Conservation (phyloP, 129 eudicot species). For the Helichrysum umbraculigerum region DNA sequence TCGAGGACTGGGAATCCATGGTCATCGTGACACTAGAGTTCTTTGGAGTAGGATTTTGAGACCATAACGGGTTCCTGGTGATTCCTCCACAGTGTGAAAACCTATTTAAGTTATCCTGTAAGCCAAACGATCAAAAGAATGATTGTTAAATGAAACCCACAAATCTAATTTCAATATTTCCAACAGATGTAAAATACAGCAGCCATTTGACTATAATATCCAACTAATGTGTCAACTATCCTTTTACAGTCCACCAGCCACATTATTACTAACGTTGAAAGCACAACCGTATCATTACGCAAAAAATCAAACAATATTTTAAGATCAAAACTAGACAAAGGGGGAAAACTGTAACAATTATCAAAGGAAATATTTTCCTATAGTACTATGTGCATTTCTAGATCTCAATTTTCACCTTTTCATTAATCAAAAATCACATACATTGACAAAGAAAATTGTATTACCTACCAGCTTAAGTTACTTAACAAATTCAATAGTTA, state of each 20-base stretch:
- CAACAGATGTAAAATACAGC: slow-evolving; percentile 2
- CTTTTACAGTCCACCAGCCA: neutral
- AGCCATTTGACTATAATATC: neutral
- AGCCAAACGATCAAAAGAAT: slow-evolving; percentile 9
- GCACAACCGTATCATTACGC: too few species aligned
- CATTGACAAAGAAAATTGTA: neutral
- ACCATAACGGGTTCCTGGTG: slow-evolving; percentile 40
- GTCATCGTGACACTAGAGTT: slow-evolving; percentile 50
- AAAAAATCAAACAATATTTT: neutral
- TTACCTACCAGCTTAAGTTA: neutral
- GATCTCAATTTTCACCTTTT: slow-evolving; percentile 3
- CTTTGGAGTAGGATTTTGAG: slow-evolving; percentile 47
- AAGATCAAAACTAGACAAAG: neutral
- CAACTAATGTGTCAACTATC: neutral
- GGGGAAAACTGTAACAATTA: neutral
- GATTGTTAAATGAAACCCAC: neutral
- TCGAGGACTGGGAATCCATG: slow-evolving; percentile 78
- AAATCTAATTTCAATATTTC: neutral
- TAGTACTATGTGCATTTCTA: neutral
- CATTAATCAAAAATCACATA: neutral
- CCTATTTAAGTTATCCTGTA: slow-evolving; percentile 37
- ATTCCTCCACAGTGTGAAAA: slow-evolving; percentile 44
- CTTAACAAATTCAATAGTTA: neutral
- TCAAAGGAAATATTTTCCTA: neutral
- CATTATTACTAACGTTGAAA: too few species aligned